Evolutionary conservation across 2,329 filamentous ascomycete genomes (phyloP), one percentile per base, ranked within the genome.

Genomic region (Daldinia sp.): DNA sequence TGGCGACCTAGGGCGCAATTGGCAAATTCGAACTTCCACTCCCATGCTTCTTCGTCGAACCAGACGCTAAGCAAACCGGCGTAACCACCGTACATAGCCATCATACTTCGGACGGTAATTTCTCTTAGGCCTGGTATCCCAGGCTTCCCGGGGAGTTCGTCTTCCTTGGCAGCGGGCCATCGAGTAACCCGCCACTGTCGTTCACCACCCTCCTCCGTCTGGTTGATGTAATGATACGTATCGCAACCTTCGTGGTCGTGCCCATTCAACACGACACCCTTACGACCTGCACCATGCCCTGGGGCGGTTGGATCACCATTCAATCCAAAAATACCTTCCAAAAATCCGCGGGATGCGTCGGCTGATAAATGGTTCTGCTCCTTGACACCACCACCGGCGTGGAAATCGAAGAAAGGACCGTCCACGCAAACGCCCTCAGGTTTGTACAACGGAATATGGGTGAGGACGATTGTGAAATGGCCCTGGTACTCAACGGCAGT

Each of bases 191-290:
- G 77, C 85, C 85, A 88, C 8, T 72, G 71, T 2, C 82, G 78
- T 10, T 83, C 79, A 1, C 74, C 74, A 0, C 73, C 77, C 45
- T 77, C 79, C 9, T 77, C 79, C 13, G 82, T 83, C 72, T 90
- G 87, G 76, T 91, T 89, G 74, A 93, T 83, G 72, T 85, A 94
- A 79, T 99, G 95, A 72, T 90, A 90, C 6, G 90, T 90, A 76
- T 98, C 93, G 74, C 95, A 99, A 5, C 95, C 95, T 69, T 91
- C 92, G 76, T 99, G 95, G 73, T 99, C 95, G 75, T 99, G 95
- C 0, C 95, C 95, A 49, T 94, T 97, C 35, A 99, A 79, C 23
- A 99, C 88, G 4, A 98, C 79, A 0, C 94, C 94, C 7, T 82
- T 84, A 13, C 92, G 83, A 1, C 93, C 92, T 52, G 79, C 79